A percentile compares a stretch with the other conserved stretches of the same genome.
These are phyloP conservation scores for Plantago lanceolata DNA, from an alignment of 305 asterid species.

Conservation along the genomic window DNA sequence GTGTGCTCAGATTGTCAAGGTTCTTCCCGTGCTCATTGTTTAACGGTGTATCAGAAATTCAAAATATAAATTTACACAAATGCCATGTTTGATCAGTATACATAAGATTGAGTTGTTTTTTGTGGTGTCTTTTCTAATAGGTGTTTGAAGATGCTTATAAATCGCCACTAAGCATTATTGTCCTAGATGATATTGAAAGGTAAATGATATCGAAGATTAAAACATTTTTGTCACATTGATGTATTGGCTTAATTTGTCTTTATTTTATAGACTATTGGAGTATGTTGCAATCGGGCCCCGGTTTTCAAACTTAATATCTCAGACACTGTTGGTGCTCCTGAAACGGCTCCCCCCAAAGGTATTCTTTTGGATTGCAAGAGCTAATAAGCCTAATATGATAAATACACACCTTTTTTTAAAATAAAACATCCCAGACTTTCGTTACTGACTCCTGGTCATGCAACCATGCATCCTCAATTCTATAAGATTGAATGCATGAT, in stretches of 20 bases:
- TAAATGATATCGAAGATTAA: slow-evolving; percentile 29
- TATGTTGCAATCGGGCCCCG: slow-evolving; percentile 96
- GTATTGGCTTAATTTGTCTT: slow-evolving; percentile 22
- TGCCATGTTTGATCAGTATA: slow-evolving; percentile 3
- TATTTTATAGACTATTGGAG: slow-evolving; percentile 65
- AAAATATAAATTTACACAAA: background rate
- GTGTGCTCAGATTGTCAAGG: slow-evolving; percentile 92
- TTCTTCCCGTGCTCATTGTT: slow-evolving; percentile 27
- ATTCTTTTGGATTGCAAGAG: background rate
- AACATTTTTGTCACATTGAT: slow-evolving; percentile 19
- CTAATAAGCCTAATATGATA: no score
- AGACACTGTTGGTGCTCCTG: slow-evolving; percentile 88
- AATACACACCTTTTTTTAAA: no score
- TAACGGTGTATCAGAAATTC: slow-evolving; percentile 6
- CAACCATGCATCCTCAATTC: no score
- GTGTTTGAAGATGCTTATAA: slow-evolving; percentile 97
- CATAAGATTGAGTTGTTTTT: slow-evolving; percentile 25
- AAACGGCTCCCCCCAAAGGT: slow-evolving; percentile 95
- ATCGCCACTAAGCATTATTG: slow-evolving; percentile 86
- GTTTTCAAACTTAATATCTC: slow-evolving; percentile 87
- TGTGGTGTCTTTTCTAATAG: slow-evolving; percentile 35
- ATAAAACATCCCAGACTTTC: no score
- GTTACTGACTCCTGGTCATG: no score
- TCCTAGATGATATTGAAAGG: slow-evolving; percentile 98
- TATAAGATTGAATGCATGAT: no score